Evolutionary conservation across 2,329 filamentous ascomycete genomes (phyloP), one percentile per base, ranked within the genome.

Genomic region (Arthroderma sp.): DNA sequence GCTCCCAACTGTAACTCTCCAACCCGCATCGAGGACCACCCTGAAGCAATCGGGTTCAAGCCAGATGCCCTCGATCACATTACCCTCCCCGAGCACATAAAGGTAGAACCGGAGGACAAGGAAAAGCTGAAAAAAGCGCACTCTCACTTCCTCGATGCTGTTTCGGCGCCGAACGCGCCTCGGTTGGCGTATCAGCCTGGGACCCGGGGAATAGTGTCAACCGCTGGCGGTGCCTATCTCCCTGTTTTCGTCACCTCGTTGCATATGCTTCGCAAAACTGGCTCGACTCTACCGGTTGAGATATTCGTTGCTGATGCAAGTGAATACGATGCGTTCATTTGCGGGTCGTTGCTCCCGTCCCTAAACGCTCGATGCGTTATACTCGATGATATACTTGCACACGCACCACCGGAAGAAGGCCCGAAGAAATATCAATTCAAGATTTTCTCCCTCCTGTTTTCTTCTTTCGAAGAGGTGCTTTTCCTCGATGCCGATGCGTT

Each of bases 401-500:
- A 43, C 34, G 49, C 49, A 3, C 47, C 47, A 4, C 36, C 49
- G 48, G 65, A 69, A 9, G 69, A 80, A 44, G 81, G 81, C 2
- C 80, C 81, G 6, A 70, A 77, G 45, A 55, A 53, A 42, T 77
- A 73, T 49, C 74, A 78, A 53, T 70, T 72, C 61, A 78, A 78
- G 55, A 65, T 72, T 33, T 70, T 77, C 50, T 65, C 74, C 3
- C 68, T 78, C 11, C 61, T 79, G 2, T 72, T 77, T 49, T 77
- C 75, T 1, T 71, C 73, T 3, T 79, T 77, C 50, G 71, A 77
- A 53, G 67, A 77, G 43, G 66, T 76, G 7, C 62, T 79, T 11
- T 77, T 75, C 57, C 68, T 79, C 53, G 75, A 79, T 52, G 71
- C 72, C 45, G 74, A 78, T 52, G 67, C 66, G 48, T 75, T 77